Percentiles rank a stretch among this genome's conserved stretches.
Conservation (phyloP, 306 rosid genomes). For the Dryas drummondii region DNA sequence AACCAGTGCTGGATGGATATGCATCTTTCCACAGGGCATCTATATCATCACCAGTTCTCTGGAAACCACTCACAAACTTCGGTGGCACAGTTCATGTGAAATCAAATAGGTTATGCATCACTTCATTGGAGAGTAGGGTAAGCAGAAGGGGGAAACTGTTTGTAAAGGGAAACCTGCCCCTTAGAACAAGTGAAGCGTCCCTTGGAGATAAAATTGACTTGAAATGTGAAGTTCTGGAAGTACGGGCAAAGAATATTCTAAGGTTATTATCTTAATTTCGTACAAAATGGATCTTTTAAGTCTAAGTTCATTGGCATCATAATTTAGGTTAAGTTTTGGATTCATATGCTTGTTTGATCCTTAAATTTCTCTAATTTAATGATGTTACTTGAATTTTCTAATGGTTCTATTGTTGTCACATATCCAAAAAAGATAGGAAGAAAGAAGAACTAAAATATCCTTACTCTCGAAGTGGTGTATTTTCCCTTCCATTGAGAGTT, state of each 20-base stretch:
- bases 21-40: slow-evolving; percentile 88
- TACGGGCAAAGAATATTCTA: slow-evolving; percentile 64
- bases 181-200: slow-evolving; percentile 73
- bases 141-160: slow-evolving; percentile 80
- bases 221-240: slow-evolving; percentile 88
- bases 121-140: slow-evolving; percentile 83
- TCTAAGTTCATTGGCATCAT: slow-evolving; percentile 2
- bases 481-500: neutral
- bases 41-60: slow-evolving; percentile 83
- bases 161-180: slow-evolving; percentile 91
- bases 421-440: neutral
- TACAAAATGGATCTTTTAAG: slow-evolving; percentile 12
- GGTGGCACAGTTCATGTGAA: slow-evolving; percentile 79
- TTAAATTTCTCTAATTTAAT: slow-evolving; percentile 2
- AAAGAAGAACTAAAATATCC: neutral
- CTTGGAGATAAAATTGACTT: slow-evolving; percentile 75
- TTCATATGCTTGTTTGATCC: slow-evolving; percentile 6
- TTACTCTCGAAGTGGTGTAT: neutral
- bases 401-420: slow-evolving; percentile 1
- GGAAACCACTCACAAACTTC: slow-evolving; percentile 72
- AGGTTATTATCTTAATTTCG: slow-evolving; percentile 50
- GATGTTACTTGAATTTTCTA: neutral
- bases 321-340: slow-evolving; percentile 6
- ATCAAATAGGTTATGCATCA: slow-evolving; percentile 82
- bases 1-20: slow-evolving; percentile 83